These are phyloP conservation scores for Monosporascus ibericus DNA, from an alignment of 2,329 filamentous ascomycete species.

Conservation along the genomic window DNA sequence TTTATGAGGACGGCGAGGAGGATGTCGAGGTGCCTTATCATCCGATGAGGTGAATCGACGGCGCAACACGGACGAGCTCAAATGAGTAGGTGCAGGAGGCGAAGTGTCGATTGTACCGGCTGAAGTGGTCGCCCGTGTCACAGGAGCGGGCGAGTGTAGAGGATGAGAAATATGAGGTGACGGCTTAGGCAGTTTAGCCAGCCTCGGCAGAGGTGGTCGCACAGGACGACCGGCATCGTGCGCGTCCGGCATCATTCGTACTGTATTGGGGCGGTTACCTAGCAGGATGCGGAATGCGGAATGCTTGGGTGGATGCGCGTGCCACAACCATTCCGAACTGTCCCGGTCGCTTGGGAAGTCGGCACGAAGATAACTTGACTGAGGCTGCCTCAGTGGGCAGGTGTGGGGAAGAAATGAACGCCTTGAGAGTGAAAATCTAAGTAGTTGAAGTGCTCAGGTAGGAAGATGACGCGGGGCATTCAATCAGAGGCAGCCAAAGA, in stretches of 20 bases:
- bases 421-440: not conserved
- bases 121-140: not conserved
- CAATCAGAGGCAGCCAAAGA: not conserved
- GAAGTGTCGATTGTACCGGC: too few relatives aligned
- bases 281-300: too few relatives aligned
- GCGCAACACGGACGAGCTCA: not conserved
- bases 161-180: not conserved
- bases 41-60: not conserved
- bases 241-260: not conserved
- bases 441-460: not conserved
- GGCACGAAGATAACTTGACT: not conserved
- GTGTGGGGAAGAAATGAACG: not conserved
- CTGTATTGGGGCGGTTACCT: too few relatives aligned
- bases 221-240: not conserved
- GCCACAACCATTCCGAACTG: not conserved
- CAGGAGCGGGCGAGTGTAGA: not conserved
- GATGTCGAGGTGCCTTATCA: conserved; percentile 1
- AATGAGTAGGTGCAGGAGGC: not conserved
- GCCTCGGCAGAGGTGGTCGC: not conserved
- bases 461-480: not conserved
- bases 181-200: not conserved
- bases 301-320: too few relatives aligned
- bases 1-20: too few relatives aligned
- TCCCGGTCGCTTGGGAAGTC: not conserved
- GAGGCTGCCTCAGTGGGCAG: not conserved